Conservation (phyloP, 2,329 filamentous ascomycete species). For the Ceratocystis cubensis region DNA sequence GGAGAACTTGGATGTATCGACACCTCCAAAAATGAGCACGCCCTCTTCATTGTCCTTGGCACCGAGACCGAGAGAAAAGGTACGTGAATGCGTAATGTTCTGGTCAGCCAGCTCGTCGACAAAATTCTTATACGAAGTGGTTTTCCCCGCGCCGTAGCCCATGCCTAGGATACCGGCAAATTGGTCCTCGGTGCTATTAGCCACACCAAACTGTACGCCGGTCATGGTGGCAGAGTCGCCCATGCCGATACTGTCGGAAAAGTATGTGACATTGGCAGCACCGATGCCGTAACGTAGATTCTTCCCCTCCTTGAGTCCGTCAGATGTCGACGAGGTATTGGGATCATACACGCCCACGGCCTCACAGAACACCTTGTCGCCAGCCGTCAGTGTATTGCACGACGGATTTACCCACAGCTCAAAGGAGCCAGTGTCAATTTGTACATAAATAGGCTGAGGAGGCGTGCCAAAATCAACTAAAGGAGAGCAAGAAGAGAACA, state of each 20-base stretch:
- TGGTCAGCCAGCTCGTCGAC: constrained; percentile 39
- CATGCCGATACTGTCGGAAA: constrained; percentile 35
- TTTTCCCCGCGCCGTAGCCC: constrained; percentile 46
- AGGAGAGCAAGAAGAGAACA: constrained; percentile 3
- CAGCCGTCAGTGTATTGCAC: constrained; percentile 34
- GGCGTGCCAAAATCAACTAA: constrained; percentile 41
- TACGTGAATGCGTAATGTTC: constrained; percentile 45
- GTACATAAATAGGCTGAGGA: constrained; percentile 40
- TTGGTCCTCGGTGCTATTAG: constrained; percentile 37
- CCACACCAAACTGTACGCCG: constrained; percentile 53
- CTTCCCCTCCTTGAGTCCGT: constrained; percentile 28
- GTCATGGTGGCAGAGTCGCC: constrained; percentile 33
- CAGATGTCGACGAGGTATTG: constrained; percentile 31
- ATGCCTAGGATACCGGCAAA: constrained; percentile 58
- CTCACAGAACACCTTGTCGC: constrained; percentile 36
- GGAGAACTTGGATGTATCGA: constrained; percentile 51
- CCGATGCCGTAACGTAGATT: constrained; percentile 41
- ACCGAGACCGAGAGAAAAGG: constrained; percentile 54
- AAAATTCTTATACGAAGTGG: constrained; percentile 39
- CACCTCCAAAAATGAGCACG: constrained; percentile 55
- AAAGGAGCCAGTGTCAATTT: constrained; percentile 48
- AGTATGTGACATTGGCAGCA: constrained; percentile 39
- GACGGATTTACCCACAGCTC: constrained; percentile 52
- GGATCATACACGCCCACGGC: constrained; percentile 36
- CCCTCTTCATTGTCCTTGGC: constrained; percentile 47